phyloP scores from a whole-genome alignment of 345 rosid genomes.

The Angophora floribunda region DNA sequence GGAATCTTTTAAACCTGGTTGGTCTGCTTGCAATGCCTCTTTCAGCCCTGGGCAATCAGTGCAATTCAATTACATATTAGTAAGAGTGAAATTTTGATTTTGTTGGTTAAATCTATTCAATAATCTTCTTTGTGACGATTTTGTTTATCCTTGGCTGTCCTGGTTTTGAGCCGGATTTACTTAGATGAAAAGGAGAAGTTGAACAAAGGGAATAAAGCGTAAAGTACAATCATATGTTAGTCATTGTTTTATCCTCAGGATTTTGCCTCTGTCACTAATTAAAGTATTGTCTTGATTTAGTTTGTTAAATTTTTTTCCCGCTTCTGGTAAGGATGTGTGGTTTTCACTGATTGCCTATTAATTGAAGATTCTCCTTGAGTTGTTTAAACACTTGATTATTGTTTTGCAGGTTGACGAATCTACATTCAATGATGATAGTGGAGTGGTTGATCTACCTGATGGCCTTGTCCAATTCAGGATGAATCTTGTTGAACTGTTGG shows the following conservation, averaged over 20 bases:
- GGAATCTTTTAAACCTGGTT: not conserved
- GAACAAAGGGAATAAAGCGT: not conserved
- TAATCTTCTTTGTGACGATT: not conserved
- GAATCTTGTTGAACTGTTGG: constrained; percentile 84
- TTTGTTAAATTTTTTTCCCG: not conserved
- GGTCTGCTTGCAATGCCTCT: not conserved
- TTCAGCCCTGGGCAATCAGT: not conserved
- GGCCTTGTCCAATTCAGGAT: constrained; percentile 74
- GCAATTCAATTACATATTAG: not conserved
- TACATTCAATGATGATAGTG: constrained; percentile 48
- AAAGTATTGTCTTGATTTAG: not conserved
- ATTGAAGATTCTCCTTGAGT: not conserved
- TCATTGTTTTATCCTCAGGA: not conserved
- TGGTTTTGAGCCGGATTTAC: not conserved
- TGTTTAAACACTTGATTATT: not conserved
- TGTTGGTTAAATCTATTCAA: not conserved
- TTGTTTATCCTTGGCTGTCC: not conserved
- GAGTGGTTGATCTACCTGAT: constrained; percentile 65
- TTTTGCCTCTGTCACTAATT: not conserved
- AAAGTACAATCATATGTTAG: not conserved
- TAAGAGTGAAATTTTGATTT: not conserved
- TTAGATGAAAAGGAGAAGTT: not conserved
- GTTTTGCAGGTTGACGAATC: constrained; percentile 74
- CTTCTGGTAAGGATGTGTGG: not conserved
- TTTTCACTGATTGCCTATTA: not conserved